Evolutionary conservation across 352 stramenopile genomes (phyloP).

Genomic region (Phytopythium mirpurense): DNA sequence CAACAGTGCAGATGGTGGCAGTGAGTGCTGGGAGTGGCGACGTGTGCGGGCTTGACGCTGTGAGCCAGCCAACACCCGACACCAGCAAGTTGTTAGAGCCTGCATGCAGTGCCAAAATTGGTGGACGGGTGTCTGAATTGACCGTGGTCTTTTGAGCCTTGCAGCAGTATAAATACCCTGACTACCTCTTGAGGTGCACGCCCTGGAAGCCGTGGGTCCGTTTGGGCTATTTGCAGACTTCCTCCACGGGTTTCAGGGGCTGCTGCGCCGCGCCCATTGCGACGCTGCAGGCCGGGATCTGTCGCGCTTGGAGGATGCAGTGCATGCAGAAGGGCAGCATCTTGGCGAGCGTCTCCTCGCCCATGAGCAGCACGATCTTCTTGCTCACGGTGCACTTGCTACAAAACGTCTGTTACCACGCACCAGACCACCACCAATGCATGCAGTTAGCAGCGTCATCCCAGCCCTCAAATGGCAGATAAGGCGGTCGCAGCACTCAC

Average conservation of each 20-base stretch:
- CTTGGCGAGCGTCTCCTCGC: slow-evolving; percentile 28
- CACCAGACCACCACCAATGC: not conserved
- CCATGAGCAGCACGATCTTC: slow-evolving; percentile 33
- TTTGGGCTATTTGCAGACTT: not conserved
- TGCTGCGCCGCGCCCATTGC: not conserved
- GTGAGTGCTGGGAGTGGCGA: too few relatives aligned
- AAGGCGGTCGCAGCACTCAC: too few relatives aligned
- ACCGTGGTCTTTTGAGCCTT: too few relatives aligned
- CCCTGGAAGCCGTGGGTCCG: too few relatives aligned
- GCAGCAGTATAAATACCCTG: not conserved
- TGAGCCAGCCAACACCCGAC: too few relatives aligned
- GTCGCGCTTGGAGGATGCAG: slow-evolving; percentile 33
- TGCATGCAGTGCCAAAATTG: too few relatives aligned
- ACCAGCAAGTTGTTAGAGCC: too few relatives aligned
- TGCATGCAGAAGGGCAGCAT: slow-evolving; percentile 38
- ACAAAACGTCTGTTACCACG: slow-evolving; percentile 18
- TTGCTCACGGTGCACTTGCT: slow-evolving; percentile 39
- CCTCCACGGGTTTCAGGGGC: not conserved
- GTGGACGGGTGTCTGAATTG: too few relatives aligned
- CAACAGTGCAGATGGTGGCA: too few relatives aligned
- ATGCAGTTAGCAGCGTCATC: too few relatives aligned
- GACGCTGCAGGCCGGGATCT: slow-evolving; percentile 24
- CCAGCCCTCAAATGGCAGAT: too few relatives aligned
- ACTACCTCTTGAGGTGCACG: not conserved
- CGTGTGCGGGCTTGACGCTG: too few relatives aligned